Evolutionary conservation across 2,329 filamentous ascomycete genomes (phyloP), one percentile per base, ranked within the genome.

Genomic region (Periconia sp.): DNA sequence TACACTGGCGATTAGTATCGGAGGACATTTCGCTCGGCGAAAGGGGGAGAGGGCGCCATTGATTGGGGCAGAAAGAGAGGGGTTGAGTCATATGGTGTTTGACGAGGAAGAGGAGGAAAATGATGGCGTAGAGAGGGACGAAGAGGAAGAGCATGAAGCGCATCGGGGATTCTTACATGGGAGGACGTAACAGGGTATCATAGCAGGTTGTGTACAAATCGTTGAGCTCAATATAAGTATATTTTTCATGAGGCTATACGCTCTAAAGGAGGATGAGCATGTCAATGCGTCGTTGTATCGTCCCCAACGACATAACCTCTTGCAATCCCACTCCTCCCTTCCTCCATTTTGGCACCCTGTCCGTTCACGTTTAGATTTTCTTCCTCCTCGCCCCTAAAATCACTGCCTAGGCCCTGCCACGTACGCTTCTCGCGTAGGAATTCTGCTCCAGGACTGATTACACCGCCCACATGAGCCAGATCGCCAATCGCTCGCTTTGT

Each of bases 361-460:
- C 67, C 68, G 41, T 68, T 65, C 4, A 34, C 40, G 75, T 75
- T 73, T 39, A 61, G 49, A 39, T 82, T 78, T 11, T 74, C 74
- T 21, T 85, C 81, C 52, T 82, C 82, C 52, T 70, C 72, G 46
- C 82, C 77, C 45, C 79, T 77, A 59, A 91, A 95, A 66, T 99
- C 94, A 49, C 84, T 95, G 0, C 94, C 94, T 17, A 99, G 72
- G 0, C 94, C 94, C 62, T 87, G 87, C 94, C 94, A 99, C 4
- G 89, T 95, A 43, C 94, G 76, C 59, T 92, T 83, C 3, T 86
- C 88, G 22, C 86, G 82, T 50, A 99, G 73, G 57, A 83, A 97
- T 67, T 96, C 89, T 0, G 94, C 94, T 0, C 90, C 94, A 0
- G 94, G 94, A 32, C 92, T 97, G n/a, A 87, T 78, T 0, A 92